Evolutionary conservation across 768 basidiomycete genomes (phyloP), one percentile per base, ranked within the genome.

Genomic region (Dacryopinax primogenitus): DNA sequence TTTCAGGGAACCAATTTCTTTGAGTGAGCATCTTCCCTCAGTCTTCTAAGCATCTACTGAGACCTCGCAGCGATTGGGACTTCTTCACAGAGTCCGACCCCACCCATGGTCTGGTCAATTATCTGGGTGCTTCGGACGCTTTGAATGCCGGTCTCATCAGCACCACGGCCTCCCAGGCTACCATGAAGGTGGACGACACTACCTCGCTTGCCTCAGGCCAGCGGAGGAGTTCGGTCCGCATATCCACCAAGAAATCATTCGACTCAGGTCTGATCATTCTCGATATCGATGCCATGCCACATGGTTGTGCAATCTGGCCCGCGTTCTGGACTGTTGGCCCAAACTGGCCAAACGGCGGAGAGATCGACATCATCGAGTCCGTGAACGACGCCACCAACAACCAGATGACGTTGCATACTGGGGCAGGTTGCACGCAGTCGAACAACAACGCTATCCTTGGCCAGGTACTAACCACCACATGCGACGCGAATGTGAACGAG

Each of bases 201-300:
- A 80, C 80, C 32, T 69, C 65, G 11, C 74, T 90, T 35, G 66
- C 78, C 33, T 68, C 73, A 3, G 84, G 84, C 62, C 78, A 78
- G 32, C 79, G 81, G 23, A 84, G 88, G 65, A 80, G 76, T 69
- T 82, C 81, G 30, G 81, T 90, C 36, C 85, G 88, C 62, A 87
- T 90, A 67, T 80, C 77, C 64, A 79, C 84, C 33, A 81, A 82
- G 70, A 84, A 86, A 71, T 76, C 72, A 26, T 90, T 84, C 71
- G 81, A 74, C 61, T 73, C 77, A n/a, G 88, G 88, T 2, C 77
- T 90, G 12, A 88, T 90, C 76, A 84, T 90, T 68, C 80, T 88
- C 18, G 88, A 90, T 69, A 82, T 88, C 64, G 79, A 71, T 62
- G 76, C 81, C 64, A 87, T 88, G 85, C 88, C 88, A 9, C 79